Conservation (phyloP, 2,329 filamentous ascomycete species). For the Sordariomycetes sp. region DNA sequence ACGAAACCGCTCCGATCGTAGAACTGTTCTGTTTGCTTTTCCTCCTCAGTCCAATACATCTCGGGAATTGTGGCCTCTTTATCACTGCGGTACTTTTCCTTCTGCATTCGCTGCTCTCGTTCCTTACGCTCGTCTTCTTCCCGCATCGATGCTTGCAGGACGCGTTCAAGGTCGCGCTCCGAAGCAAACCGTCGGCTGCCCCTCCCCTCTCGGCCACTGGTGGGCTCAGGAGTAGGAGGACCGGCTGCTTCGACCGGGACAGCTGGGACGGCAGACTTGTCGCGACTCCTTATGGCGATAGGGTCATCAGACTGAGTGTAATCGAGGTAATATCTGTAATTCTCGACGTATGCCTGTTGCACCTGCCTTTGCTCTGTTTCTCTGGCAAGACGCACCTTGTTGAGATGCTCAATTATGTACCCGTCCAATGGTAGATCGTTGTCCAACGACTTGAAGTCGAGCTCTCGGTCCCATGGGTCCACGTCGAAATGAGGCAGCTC, state of each 20-base stretch:
- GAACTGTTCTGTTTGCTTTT: slow-evolving; percentile 49
- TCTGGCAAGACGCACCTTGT: slow-evolving; percentile 27
- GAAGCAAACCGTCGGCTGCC: slow-evolving; percentile 52
- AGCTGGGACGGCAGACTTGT: slow-evolving; percentile 37
- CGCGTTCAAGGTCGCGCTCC: slow-evolving; percentile 64
- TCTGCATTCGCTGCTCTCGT: slow-evolving; percentile 53
- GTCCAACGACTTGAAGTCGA: slow-evolving; percentile 31
- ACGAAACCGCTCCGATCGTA: slow-evolving; percentile 58
- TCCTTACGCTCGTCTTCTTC: slow-evolving; percentile 64
- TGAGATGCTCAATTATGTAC: slow-evolving; percentile 36
- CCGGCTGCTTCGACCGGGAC: slow-evolving; percentile 23
- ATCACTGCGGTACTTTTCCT: slow-evolving; percentile 63
- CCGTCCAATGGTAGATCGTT: slow-evolving; percentile 27
- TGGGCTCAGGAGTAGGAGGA: slow-evolving; percentile 39
- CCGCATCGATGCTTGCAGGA: slow-evolving; percentile 61
- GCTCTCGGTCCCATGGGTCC: slow-evolving; percentile 38
- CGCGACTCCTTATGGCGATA: slow-evolving; percentile 43
- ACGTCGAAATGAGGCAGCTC: slow-evolving; percentile 38
- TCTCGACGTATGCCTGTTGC: slow-evolving; percentile 32
- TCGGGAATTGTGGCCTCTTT: slow-evolving; percentile 69
- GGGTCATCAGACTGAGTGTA: slow-evolving; percentile 49
- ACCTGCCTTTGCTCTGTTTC: slow-evolving; percentile 26
- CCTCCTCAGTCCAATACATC: slow-evolving; percentile 55
- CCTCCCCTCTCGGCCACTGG: slow-evolving; percentile 47
- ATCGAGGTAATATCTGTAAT: slow-evolving; percentile 42